phyloP scores from a whole-genome alignment of 257 asterid species.

The Lycium barbarum region DNA sequence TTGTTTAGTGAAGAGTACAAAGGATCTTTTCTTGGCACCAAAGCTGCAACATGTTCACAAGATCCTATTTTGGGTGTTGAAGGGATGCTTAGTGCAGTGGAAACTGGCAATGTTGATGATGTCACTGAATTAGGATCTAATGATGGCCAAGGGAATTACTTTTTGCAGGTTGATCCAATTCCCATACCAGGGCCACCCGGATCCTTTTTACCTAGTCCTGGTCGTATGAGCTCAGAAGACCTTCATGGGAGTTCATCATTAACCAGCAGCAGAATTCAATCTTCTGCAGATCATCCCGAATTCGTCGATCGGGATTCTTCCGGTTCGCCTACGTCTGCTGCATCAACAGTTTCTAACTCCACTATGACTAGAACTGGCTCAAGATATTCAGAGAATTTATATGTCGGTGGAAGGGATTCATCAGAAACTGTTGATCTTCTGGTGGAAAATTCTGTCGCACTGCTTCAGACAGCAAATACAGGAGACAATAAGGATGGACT shows the following conservation, averaged over 20 bases:
- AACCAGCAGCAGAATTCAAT: slow-evolving; percentile 72
- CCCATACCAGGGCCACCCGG: slow-evolving; percentile 98
- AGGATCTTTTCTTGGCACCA: slow-evolving; percentile 40
- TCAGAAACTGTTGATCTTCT: slow-evolving; percentile 37
- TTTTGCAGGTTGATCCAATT: slow-evolving; percentile 74
- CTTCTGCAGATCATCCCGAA: slow-evolving; percentile 74
- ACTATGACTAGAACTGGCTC: slow-evolving; percentile 59
- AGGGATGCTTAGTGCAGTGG: slow-evolving; percentile 52
- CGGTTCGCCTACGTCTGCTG: slow-evolving; percentile 75
- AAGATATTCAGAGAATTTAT: slow-evolving; percentile 45
- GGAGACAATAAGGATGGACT: slow-evolving; percentile 39
- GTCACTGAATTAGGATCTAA: slow-evolving; percentile 49
- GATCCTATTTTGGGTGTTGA: slow-evolving; percentile 57
- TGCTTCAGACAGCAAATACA: slow-evolving; percentile 35
- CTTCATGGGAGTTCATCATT: slow-evolving; percentile 79
- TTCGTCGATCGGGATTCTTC: slow-evolving; percentile 66
- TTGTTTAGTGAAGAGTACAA: slow-evolving; percentile 42
- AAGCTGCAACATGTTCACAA: slow-evolving; percentile 39
- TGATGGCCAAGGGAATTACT: slow-evolving; percentile 63
- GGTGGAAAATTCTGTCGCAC: slow-evolving; percentile 44
- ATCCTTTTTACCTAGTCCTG: slow-evolving; percentile 90
- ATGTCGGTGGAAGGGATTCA: slow-evolving; percentile 36
- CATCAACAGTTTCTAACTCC: slow-evolving; percentile 58
- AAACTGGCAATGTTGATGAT: slow-evolving; percentile 42
- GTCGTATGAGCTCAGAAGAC: slow-evolving; percentile 79